Conservation (phyloP, 129 eudicot species). For the Apium graveolens region DNA sequence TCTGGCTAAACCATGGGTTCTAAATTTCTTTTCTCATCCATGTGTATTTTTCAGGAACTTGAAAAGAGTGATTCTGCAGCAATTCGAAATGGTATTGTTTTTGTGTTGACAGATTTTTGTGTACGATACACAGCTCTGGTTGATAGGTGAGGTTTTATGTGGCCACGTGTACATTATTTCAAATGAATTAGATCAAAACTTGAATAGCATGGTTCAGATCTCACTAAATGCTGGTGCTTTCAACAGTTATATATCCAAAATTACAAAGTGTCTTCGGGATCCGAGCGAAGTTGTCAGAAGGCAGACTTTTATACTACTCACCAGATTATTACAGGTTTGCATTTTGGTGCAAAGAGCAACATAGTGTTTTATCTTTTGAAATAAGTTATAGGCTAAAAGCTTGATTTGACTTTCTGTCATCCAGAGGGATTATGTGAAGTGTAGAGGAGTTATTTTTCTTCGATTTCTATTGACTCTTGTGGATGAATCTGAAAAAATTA, state of each 20-base stretch:
- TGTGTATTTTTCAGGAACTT: conserved; percentile 63
- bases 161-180: not conserved
- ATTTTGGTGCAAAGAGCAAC: not conserved
- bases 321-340: conserved; percentile 83
- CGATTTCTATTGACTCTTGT: conserved; percentile 81
- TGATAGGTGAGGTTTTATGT: conserved; percentile 58
- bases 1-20: not conserved
- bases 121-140: conserved; percentile 89
- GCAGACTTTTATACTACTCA: conserved; percentile 84
- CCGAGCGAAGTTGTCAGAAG: conserved; percentile 91
- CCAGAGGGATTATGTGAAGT: conserved; percentile 94
- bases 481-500: conserved; percentile 86
- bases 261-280: conserved; percentile 92
- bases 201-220: conserved; percentile 5
- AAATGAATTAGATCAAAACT: not conserved
- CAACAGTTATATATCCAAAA: conserved; percentile 78
- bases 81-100: conserved; percentile 77
- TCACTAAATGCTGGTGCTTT: not conserved
- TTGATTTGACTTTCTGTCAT: conserved; percentile 11
- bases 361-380: not conserved
- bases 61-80: conserved; percentile 79
- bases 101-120: conserved; percentile 89
- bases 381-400: conserved; percentile 6
- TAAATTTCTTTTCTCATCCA: not conserved
- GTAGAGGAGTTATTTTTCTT: conserved; percentile 92